Base-by-base conservation (phyloP, 139 green algal genomes). In the Chlorokybus atmophyticus region DNA sequence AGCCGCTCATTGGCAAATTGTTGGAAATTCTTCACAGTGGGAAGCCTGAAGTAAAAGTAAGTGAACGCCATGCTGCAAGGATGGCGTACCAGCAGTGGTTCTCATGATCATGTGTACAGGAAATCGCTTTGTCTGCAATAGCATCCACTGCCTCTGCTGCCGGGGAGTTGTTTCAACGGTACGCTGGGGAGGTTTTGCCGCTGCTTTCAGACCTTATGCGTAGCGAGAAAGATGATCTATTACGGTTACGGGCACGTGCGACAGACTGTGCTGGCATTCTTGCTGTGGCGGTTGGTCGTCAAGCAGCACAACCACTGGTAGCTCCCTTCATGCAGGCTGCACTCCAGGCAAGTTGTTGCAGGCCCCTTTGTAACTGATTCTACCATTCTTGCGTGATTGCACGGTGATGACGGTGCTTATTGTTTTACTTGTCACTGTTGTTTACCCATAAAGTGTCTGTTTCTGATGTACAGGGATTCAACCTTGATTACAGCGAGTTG, bases 261-360 rank as follows among this genome's bases (percentile, higher is more conserved):
- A 82, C 80, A 3, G 83, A 90, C 52, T 57, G 53, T 2, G 64
- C 73, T 14, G 82, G 79, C 21, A 57, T 90, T 23, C 50, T 90
- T 35, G 62, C 74, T 6, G 60, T 71, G 2, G 56, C 67, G 1
- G 40, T 81, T 1, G 73, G 76, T 1, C 29, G 31, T 26, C 29
- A 54, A 8, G 57, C 35, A 23, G 50, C 78, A 42, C n/a, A 26
- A 1, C 27, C 21, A 3, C 29, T 77, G 40, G 50, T 68, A 21
- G 40, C 38, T 3, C 31, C 32, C 21, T 64, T 84, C 32, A 66
- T 76, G 54, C 64, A 82, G 44, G 29, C 54, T 21, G 71, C 41
- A 17, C 60, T 82, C 50, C 38, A 66, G 24, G 57, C n/a, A n/a
- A n/a, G n/a, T n/a, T n/a, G n/a, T n/a, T n/a, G n/a, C n/a, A n/a